Evolutionary conservation across 495 filamentous ascomycete species (phyloP).

Genomic region (Glonium stellatum): DNA sequence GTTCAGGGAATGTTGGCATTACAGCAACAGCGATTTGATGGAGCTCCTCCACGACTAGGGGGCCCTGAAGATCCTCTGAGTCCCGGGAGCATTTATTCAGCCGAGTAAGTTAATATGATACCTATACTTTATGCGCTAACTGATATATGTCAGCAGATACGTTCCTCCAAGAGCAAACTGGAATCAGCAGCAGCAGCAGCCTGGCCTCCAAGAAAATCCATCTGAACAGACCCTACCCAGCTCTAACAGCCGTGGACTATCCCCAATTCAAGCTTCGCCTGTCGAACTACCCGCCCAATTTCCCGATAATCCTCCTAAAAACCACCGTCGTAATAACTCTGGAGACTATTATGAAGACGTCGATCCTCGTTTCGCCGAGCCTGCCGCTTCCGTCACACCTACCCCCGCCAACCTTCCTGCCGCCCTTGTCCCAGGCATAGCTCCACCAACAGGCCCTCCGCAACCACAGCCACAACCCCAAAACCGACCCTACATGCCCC

Average conservation of each 20-base stretch:
- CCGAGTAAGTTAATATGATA: slow-evolving; percentile 56
- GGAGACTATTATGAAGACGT: slow-evolving; percentile 87
- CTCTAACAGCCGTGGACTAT: slow-evolving; percentile 23
- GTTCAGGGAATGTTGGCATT: slow-evolving; percentile 62
- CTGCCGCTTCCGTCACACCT: slow-evolving; percentile 22
- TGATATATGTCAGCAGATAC: slow-evolving; percentile 32
- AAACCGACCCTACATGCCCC: slow-evolving; percentile 18
- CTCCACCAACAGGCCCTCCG: not conserved
- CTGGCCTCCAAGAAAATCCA: slow-evolving; percentile 31
- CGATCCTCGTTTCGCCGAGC: slow-evolving; percentile 72
- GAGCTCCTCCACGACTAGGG: slow-evolving; percentile 36
- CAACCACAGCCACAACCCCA: slow-evolving; percentile 9
- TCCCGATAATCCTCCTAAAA: slow-evolving; percentile 31
- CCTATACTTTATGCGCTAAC: not conserved
- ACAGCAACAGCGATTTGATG: slow-evolving; percentile 48
- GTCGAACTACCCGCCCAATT: slow-evolving; percentile 38
- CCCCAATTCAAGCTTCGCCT: slow-evolving; percentile 33
- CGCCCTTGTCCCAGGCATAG: slow-evolving; percentile 31
- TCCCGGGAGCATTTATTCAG: slow-evolving; percentile 59
- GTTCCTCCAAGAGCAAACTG: slow-evolving; percentile 46
- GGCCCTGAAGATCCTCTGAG: slow-evolving; percentile 42
- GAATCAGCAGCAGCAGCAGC: slow-evolving; percentile 37
- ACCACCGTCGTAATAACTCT: slow-evolving; percentile 41
- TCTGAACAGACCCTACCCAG: slow-evolving; percentile 20
- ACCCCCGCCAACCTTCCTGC: slow-evolving; percentile 25